These are phyloP conservation scores for Sporothrix brasiliensis DNA, from an alignment of 2,329 filamentous ascomycete genomes.

Conservation along the genomic window DNA sequence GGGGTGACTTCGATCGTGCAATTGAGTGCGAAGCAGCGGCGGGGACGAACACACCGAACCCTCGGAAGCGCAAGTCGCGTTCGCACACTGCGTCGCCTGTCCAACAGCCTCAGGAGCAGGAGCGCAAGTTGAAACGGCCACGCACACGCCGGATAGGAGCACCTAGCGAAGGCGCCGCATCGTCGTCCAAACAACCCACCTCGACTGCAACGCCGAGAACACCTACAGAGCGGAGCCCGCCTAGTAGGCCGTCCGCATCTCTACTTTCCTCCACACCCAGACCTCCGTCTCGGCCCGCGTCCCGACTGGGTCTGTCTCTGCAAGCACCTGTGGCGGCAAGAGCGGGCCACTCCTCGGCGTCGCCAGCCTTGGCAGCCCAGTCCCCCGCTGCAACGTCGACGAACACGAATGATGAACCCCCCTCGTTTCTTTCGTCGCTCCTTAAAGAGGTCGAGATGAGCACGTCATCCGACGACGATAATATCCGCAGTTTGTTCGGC, in stretches of 20 bases:
- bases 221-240: background rate
- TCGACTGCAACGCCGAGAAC: constrained; percentile 5
- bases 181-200: constrained; percentile 38
- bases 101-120: constrained; percentile 69
- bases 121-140: constrained; percentile 85
- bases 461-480: constrained; percentile 61
- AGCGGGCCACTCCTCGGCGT: constrained; percentile 28
- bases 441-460: constrained; percentile 82
- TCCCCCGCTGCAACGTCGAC: constrained; percentile 9
- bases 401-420: constrained; percentile 51
- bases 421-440: constrained; percentile 83
- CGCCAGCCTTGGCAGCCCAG: constrained; percentile 1
- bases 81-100: constrained; percentile 72
- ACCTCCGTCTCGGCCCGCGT: constrained; percentile 11
- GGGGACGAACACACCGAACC: constrained; percentile 50
- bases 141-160: constrained; percentile 69
- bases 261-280: background rate
- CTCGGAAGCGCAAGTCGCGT: constrained; percentile 72
- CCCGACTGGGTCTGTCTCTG: constrained; percentile 12
- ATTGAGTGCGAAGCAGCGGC: constrained; percentile 63
- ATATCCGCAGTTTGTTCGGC: constrained; percentile 47
- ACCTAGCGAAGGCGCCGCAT: constrained; percentile 51
- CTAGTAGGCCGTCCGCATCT: constrained; percentile 10
- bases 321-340: constrained; percentile 12
- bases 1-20: constrained; percentile 88